Evolutionary conservation across 225 moss, liverwort and hornwort genomes (phyloP).

Genomic region (Straminergon stramineum): DNA sequence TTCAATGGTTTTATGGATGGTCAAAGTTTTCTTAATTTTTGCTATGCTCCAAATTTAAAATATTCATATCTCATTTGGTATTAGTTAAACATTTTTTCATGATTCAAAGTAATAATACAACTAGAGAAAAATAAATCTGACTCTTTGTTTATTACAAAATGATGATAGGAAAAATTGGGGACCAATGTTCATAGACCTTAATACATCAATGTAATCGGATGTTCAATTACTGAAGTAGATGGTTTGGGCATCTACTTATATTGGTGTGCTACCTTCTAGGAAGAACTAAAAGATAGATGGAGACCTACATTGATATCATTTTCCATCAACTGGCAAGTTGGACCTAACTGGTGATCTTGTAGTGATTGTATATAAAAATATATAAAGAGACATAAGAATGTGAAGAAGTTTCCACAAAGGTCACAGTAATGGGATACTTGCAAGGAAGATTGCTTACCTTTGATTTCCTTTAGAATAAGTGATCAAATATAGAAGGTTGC

Average conservation of each 20-base stretch:
- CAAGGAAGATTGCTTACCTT: too few species aligned
- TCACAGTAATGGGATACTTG: neutral
- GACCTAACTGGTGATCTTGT: accelerated
- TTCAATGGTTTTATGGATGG: too few species aligned
- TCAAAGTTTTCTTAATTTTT: neutral
- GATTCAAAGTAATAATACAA: neutral
- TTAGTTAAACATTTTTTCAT: neutral
- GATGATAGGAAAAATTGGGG: neutral
- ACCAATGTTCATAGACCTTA: accelerated
- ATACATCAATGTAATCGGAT: neutral
- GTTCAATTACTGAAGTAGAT: neutral
- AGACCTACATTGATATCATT: neutral
- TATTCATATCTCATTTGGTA: neutral
- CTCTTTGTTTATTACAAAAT: neutral
- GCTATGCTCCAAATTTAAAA: neutral
- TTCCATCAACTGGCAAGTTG: neutral
- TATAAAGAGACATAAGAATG: neutral
- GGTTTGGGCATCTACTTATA: neutral
- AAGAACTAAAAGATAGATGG: neutral
- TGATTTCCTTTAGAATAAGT: accelerated
- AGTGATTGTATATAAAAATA: neutral
- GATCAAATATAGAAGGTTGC: neutral
- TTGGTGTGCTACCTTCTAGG: accelerated
- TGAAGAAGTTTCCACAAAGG: neutral
- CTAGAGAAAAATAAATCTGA: neutral